These are phyloP conservation scores for Ascobolus immersus DNA, from an alignment of 495 filamentous ascomycete species.

Conservation along the genomic window DNA sequence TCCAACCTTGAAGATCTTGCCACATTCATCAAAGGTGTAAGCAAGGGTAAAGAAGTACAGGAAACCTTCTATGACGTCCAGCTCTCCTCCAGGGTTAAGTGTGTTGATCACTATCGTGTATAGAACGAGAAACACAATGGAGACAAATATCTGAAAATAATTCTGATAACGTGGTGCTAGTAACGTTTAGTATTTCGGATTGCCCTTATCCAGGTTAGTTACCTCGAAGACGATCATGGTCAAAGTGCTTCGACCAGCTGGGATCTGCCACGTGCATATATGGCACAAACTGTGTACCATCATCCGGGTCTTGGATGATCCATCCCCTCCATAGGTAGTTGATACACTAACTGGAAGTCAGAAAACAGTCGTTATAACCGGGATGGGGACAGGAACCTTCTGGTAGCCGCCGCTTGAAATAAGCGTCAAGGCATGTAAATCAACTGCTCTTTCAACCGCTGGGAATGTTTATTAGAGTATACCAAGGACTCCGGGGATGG, in stretches of 20 bases:
- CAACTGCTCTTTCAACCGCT: conserved; percentile 59
- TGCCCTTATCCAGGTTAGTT: neutral
- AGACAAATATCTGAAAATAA: conserved; percentile 58
- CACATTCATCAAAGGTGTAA: conserved; percentile 68
- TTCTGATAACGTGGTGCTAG: conserved; percentile 71
- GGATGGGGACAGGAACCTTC: conserved; percentile 17
- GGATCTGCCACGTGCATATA: conserved; percentile 54
- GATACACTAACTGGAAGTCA: conserved; percentile 42
- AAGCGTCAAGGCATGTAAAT: conserved; percentile 64
- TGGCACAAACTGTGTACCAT: conserved; percentile 60
- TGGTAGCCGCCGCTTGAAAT: conserved; percentile 89
- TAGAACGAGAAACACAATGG: conserved; percentile 52
- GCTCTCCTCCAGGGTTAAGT: conserved; percentile 41
- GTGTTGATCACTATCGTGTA: conserved; percentile 86
- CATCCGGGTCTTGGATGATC: conserved; percentile 80
- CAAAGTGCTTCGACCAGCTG: conserved; percentile 52
- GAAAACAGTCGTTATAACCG: neutral
- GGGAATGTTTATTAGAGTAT: neutral
- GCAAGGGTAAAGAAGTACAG: conserved; percentile 79
- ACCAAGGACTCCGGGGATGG: neutral
- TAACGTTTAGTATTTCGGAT: neutral
- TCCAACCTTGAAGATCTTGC: conserved; percentile 84
- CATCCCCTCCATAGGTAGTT: conserved; percentile 80
- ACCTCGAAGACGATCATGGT: conserved; percentile 69
- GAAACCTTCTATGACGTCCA: conserved; percentile 62